Conservation (phyloP, 148 eudicot species). For the Silene uniflora region DNA sequence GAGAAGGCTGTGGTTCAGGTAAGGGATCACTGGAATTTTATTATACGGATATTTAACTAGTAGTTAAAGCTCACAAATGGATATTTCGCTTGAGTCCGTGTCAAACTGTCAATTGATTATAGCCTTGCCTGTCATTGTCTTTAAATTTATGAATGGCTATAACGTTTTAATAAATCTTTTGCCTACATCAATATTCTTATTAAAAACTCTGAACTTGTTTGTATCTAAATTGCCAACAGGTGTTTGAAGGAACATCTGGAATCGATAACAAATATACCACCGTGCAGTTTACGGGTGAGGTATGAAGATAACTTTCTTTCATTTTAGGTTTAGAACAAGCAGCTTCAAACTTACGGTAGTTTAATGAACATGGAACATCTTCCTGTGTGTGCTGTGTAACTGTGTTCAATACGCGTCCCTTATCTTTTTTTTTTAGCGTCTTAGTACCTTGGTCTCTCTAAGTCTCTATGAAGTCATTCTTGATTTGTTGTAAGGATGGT, state of each 20-base stretch:
- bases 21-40: conserved; percentile 1
- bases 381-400: too few relatives aligned
- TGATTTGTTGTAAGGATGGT: too few relatives aligned
- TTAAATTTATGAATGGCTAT: neutral
- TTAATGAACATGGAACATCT: neutral
- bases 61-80: neutral
- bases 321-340: neutral
- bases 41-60: neutral
- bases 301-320: conserved; percentile 27
- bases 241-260: conserved; percentile 99
- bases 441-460: too few relatives aligned
- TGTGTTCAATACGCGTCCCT: too few relatives aligned
- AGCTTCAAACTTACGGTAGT: neutral
- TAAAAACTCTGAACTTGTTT: neutral
- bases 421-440: too few relatives aligned
- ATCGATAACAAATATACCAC: conserved; percentile 98
- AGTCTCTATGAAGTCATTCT: too few relatives aligned
- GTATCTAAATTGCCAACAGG: conserved; percentile 41
- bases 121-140: neutral
- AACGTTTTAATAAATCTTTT: neutral
- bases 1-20: conserved; percentile 99
- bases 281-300: conserved; percentile 97
- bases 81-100: neutral
- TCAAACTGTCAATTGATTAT: neutral
- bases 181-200: neutral